These are phyloP conservation scores for Salix suchowensis DNA, from an alignment of 345 rosid genomes.

Conservation along the genomic window DNA sequence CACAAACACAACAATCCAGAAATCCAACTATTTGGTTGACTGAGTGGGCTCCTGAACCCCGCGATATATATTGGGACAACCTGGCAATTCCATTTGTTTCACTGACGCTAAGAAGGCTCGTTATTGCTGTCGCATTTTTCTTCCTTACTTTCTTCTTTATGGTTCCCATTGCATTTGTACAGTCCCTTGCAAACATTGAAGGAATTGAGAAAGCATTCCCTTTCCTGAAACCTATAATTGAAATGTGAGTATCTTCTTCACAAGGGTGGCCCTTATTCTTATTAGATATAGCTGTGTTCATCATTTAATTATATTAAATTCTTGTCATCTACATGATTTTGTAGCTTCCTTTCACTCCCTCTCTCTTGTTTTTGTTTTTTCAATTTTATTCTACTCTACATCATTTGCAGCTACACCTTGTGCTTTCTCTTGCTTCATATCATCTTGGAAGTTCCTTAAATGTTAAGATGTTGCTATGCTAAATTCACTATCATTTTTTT, in stretches of 20 bases:
- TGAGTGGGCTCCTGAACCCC: slow-evolving; percentile 94
- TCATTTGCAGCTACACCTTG: neutral
- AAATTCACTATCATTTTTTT: too few species aligned
- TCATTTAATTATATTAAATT: neutral
- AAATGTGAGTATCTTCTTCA: slow-evolving; percentile 48
- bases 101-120: slow-evolving; percentile 65
- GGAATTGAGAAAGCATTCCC: slow-evolving; percentile 85
- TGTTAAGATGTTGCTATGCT: neutral
- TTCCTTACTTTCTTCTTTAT: slow-evolving; percentile 94
- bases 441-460: neutral
- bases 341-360: neutral
- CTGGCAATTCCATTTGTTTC: slow-evolving; percentile 85
- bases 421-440: neutral
- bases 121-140: slow-evolving; percentile 64
- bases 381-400: neutral
- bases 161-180: slow-evolving; percentile 89
- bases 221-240: slow-evolving; percentile 69
- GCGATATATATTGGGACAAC: slow-evolving; percentile 84
- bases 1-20: slow-evolving; percentile 87
- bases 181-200: slow-evolving; percentile 87
- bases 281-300: neutral
- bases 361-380: too few species aligned
- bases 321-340: neutral
- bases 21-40: slow-evolving; percentile 89
- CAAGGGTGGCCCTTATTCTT: neutral